Percentiles rank a stretch among this genome's conserved stretches.
Conservation (phyloP, 306 rosid genomes). For the Mimosa bimucronata region DNA sequence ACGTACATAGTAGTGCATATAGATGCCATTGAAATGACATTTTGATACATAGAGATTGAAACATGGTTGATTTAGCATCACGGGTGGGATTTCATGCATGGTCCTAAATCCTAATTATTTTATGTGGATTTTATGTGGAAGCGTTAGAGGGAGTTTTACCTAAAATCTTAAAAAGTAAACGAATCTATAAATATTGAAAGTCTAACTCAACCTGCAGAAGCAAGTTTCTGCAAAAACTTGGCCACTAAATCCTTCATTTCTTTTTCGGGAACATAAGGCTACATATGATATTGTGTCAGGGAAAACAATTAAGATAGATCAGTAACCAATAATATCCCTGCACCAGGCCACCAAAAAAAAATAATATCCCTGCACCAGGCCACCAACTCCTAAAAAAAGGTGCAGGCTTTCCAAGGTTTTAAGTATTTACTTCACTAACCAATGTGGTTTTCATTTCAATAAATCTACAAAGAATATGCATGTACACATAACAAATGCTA, state of each 20-base stretch:
- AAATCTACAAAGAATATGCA: not conserved
- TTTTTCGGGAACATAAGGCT: not conserved
- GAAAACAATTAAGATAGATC: no score
- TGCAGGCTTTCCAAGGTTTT: not conserved
- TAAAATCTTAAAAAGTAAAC: not conserved
- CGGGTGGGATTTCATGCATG: no score
- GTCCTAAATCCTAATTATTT: no score
- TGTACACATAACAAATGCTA: conserved; percentile 2
- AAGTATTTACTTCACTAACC: not conserved
- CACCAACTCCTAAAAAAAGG: not conserved
- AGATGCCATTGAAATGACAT: no score
- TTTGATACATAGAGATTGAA: no score
- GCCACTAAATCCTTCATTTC: not conserved
- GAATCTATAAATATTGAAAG: not conserved
- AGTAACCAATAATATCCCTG: not conserved
- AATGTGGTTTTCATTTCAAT: not conserved
- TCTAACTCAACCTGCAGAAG: not conserved
- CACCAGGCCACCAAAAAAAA: not conserved
- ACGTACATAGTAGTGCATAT: no score
- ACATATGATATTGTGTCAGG: not conserved
- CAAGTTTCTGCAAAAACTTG: not conserved
- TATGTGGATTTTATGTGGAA: no score
- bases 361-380: not conserved
- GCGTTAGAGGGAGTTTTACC: no score
- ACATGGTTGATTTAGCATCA: no score